Base-by-base conservation (phyloP, 441 rosid species). In the Pelargonium fulgidum region DNA sequence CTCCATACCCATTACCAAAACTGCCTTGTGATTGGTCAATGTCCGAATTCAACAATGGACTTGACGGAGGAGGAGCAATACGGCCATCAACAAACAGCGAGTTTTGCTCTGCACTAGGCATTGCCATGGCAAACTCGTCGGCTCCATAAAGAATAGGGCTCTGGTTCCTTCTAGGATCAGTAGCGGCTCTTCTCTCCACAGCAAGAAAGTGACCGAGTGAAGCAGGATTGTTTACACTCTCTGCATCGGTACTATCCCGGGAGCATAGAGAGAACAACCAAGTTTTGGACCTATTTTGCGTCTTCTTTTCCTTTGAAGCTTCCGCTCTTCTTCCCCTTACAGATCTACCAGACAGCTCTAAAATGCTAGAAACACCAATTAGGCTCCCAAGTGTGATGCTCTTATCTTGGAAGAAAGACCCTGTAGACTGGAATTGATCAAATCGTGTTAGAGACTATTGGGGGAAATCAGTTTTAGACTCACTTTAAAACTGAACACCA, bases 371-470 rank as follows among this genome's bases (percentile, higher is more conserved):
- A 70, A 81, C 86, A 6, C 98, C 98, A 8, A 90, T 87, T 0
- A 92, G 90, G 76, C 89, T 90, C 67, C 98, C 98, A 0, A 90
- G 80, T 59, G 96, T 89, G 61, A 81, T 87, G 83, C 87, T 85
- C 70, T 76, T 84, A 68, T 92, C 97, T 13, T 86, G 92, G 82
- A 92, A 90, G 81, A 92, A 92, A 10, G 96, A 89, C 54, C 93
- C 91, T 70, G 88, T 86, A 1, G 93, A 88, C 97, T 90, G 79
- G 72, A 73, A 76, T 17, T 61, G 62, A 70, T 58, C 70, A 68
- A 61, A 39, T 0, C 56, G 14, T 13, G 56, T 48, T 13, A 48
- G 56, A 13, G 16, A 48, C 16, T 48, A 26, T 26, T 26, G 33
- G 33, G 33, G 33, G 33, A 2, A 26, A 26, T 26, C 33, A 3